Evolutionary conservation across 2,329 filamentous ascomycete species (phyloP).

Genomic region (Arthrobotrys sphaeroides): DNA sequence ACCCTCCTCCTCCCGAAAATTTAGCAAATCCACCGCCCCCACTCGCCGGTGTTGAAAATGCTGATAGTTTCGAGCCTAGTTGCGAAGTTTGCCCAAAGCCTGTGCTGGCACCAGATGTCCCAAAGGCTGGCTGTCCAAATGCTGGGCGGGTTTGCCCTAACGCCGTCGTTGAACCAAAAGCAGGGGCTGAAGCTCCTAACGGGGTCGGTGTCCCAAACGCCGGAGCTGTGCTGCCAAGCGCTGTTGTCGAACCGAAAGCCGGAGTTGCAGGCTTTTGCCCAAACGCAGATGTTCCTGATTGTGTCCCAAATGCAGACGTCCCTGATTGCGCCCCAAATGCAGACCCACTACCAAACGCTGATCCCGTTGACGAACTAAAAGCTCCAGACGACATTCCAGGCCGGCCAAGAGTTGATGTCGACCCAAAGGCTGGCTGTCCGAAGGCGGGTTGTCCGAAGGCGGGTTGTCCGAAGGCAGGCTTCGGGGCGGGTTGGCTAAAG

Average conservation of each 20-base stretch:
- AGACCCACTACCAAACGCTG: slow-evolving; percentile 60
- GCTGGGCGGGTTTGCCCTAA: slow-evolving; percentile 37
- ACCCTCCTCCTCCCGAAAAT: slow-evolving; percentile 42
- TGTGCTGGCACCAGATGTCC: slow-evolving; percentile 37
- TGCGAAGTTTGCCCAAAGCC: slow-evolving; percentile 58
- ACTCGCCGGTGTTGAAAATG: slow-evolving; percentile 61
- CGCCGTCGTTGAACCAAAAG: slow-evolving; percentile 24
- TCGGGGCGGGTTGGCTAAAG: slow-evolving; percentile 58
- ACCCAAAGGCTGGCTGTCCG: slow-evolving; percentile 65
- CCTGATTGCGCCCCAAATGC: slow-evolving; percentile 63
- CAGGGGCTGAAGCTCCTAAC: slow-evolving; percentile 14
- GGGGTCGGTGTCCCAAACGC: slow-evolving; percentile 12
- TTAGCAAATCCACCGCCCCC: slow-evolving; percentile 33
- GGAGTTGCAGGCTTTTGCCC: slow-evolving; percentile 58
- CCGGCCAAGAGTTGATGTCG: slow-evolving; percentile 65
- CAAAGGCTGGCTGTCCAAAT: slow-evolving; percentile 55
- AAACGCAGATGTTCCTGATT: slow-evolving; percentile 63
- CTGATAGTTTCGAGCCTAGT: slow-evolving; percentile 58
- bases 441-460: slow-evolving; percentile 66
- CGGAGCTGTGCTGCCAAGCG: slow-evolving; percentile 5
- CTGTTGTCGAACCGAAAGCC: slow-evolving; percentile 27
- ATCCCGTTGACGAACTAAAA: slow-evolving; percentile 61
- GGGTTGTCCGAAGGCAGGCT: slow-evolving; percentile 61
- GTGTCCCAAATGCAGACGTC: slow-evolving; percentile 60
- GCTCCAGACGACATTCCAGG: slow-evolving; percentile 64